Conservation (phyloP, 139 green algal genomes). For the Chlamydomonas incerta region DNA sequence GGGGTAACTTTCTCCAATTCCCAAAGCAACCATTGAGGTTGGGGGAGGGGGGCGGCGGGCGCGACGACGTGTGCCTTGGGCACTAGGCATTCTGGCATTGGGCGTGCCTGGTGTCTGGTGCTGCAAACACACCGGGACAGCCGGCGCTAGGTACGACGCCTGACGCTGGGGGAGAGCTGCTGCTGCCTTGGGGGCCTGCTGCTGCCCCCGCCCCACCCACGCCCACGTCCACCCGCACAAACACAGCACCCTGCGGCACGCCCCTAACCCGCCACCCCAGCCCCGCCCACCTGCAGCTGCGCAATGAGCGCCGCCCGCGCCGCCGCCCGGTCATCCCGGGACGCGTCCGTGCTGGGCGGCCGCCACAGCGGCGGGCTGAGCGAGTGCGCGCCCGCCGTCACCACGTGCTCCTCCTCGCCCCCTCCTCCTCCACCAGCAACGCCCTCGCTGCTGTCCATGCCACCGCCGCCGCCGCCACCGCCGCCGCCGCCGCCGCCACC, state of each 20-base stretch:
- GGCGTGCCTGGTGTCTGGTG: too few relatives aligned
- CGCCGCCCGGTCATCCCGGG: not conserved
- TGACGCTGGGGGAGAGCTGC: too few relatives aligned
- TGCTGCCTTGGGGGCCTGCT: too few relatives aligned
- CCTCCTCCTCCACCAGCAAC: not conserved
- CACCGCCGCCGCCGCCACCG: not conserved
- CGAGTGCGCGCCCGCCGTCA: too few relatives aligned
- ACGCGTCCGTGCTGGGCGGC: not conserved
- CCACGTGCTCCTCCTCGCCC: too few relatives aligned
- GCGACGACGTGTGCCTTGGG: not conserved
- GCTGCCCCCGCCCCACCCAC: not conserved
- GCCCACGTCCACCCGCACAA: not conserved
- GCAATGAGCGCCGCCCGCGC: slow-evolving; percentile 23
- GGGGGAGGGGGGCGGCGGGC: not conserved
- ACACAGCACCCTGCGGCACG: not conserved
- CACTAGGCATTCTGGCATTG: not conserved
- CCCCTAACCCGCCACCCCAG: not conserved
- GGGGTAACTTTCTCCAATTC: too few relatives aligned
- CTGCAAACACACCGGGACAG: too few relatives aligned
- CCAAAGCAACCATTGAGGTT: too few relatives aligned
- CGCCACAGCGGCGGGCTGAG: slow-evolving; percentile 14
- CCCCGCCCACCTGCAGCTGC: slow-evolving; percentile 15
- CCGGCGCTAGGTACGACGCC: too few relatives aligned
- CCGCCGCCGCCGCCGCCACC: not conserved
- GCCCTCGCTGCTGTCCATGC: not conserved